phyloP scores from a whole-genome alignment of 495 filamentous ascomycete genomes.

The Darksidea phi region DNA sequence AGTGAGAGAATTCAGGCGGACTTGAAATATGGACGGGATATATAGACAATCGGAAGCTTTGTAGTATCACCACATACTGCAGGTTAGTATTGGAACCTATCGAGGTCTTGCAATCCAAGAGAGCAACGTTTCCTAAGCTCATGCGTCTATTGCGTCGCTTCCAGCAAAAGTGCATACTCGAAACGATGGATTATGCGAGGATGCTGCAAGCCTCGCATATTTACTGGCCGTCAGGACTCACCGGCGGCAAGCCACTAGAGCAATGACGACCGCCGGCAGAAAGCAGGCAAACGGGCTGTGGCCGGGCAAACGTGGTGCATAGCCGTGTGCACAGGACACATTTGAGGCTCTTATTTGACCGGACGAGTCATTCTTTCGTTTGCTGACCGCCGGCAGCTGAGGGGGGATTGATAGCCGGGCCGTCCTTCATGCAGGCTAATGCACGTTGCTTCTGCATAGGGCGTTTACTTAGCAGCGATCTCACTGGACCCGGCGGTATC shows the following conservation, averaged over 20 bases:
- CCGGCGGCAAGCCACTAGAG: slow-evolving; percentile 8
- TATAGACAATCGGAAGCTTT: not conserved
- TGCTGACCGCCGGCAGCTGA: not conserved
- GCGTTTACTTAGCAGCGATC: not conserved
- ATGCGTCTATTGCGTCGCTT: not conserved
- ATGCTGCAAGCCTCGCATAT: slow-evolving; percentile 9
- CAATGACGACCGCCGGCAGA: not conserved
- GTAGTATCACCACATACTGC: not conserved
- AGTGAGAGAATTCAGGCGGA: not conserved
- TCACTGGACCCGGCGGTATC: not conserved
- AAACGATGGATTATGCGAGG: not conserved
- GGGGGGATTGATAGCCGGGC: slow-evolving; percentile 2
- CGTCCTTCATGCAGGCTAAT: slow-evolving; percentile 2
- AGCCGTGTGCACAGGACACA: not conserved
- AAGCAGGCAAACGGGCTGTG: not conserved
- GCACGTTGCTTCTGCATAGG: slow-evolving; percentile 1
- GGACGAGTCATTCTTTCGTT: not conserved
- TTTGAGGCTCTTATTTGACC: not conserved
- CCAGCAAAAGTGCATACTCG: not conserved
- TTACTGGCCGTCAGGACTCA: slow-evolving; percentile 4
- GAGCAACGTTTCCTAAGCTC: not conserved
- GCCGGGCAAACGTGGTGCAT: slow-evolving; percentile 8
- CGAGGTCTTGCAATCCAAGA: not conserved
- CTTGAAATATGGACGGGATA: not conserved
- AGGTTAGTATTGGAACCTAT: not conserved